Base-by-base conservation (phyloP, 2,329 filamentous ascomycete genomes). In the Lasiodiplodia sp. region DNA sequence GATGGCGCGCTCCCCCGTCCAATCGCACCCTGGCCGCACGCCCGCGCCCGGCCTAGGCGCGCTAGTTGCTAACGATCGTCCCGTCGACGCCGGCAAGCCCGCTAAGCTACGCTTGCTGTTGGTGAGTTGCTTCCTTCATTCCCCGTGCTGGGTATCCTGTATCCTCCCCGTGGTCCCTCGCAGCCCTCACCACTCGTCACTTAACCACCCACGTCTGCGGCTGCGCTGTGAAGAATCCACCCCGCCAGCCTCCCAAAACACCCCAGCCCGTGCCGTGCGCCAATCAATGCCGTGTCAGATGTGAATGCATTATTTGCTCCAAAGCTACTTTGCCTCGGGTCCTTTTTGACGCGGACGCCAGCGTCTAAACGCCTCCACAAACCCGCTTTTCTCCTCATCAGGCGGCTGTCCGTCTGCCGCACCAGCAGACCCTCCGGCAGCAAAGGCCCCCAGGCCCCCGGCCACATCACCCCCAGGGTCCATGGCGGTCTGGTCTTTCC, bases 311-410 rank as follows among this genome's bases (percentile, higher is more conserved):
- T 21, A 52, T 10, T 37, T 25, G 23, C 34, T 23, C 44, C n/a
- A 52, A 28, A 38, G 60, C 14, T n/a, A 14, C 25, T 53, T 12
- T 28, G 55, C 65, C 40, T 14, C 28, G 18, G 44, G 44, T 47
- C 28, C 53, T 25, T 5, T 21, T 31, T 51, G 38, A 38, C 55
- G 65, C 68, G 38, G 38, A 38, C 55, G 65, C 68, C 68, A 69
- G 18, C 55, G 62, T 57, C 47, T 66, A 14, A 60, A 69, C n/a
- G 68, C 68, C 40, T 62, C 47, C 28, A 62, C 68, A 58, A 69
- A 69, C 53, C 62, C 67, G 28, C 60, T 52, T 56, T 57, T 38
- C 25, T 31, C 40, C 21, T 69, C 51, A 3, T 47, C 44, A 47
- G 44, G 44, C 25, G 37, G 38, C n/a, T 55, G 37, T 28, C 65